Percentiles rank a stretch among this genome's conserved stretches.
Conservation (phyloP, 2,329 filamentous ascomycete genomes). For the Trichoderma arundinaceum region DNA sequence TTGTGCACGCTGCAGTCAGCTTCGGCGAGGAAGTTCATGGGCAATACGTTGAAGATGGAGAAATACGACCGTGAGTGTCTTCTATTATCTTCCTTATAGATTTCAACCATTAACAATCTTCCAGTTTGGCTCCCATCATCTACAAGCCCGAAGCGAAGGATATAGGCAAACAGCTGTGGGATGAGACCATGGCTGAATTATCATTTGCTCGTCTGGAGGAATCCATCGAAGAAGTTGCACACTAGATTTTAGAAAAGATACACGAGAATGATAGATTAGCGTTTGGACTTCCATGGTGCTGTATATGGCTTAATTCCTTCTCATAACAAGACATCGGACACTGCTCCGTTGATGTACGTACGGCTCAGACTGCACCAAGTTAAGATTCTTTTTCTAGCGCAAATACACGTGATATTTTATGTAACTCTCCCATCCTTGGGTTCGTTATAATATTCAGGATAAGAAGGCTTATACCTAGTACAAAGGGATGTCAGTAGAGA, state of each 20-base stretch:
- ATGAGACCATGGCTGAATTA: constrained; percentile 17
- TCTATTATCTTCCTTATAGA: not conserved
- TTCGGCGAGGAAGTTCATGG: constrained; percentile 9
- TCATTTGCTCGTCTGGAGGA: constrained; percentile 12
- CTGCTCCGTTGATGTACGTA: not conserved
- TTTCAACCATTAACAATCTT: not conserved
- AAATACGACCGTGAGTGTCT: constrained; percentile 12
- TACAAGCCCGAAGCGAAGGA: constrained; percentile 11
- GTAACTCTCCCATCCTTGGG: not conserved
- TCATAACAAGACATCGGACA: too few relatives aligned
- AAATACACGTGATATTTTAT: not conserved
- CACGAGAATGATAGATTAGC: not conserved
- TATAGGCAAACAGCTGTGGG: constrained; percentile 9
- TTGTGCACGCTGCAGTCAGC: not conserved
- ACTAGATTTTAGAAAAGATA: not conserved
- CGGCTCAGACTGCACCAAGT: not conserved
- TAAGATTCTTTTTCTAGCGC: not conserved
- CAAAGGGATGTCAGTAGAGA: not conserved
- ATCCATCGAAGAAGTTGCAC: not conserved
- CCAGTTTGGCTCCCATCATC: constrained; percentile 5
- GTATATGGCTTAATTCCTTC: not conserved
- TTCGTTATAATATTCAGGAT: constrained; percentile 7
- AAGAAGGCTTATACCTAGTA: constrained; percentile 19
- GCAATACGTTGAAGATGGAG: constrained; percentile 1
- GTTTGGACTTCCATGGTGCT: not conserved